Conservation (phyloP, 495 filamentous ascomycete genomes). For the Penicillium coprophilum region DNA sequence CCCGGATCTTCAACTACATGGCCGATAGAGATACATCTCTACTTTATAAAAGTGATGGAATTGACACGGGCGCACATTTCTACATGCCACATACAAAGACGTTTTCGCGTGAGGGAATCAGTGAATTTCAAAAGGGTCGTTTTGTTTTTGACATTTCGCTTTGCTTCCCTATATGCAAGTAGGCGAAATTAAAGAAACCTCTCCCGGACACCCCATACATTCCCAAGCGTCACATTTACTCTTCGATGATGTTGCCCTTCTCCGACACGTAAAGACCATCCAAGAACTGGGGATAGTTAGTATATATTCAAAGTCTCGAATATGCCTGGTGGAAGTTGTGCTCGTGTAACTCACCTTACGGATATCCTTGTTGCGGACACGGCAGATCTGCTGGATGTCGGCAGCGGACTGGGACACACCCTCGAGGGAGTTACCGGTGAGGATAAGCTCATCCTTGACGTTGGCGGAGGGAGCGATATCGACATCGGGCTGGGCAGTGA, state of each 20-base stretch:
- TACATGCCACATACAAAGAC: conserved; percentile 33
- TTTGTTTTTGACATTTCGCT: conserved; percentile 47
- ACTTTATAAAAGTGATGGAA: conserved; percentile 5
- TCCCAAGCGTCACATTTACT: conserved; percentile 48
- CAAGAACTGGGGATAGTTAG: conserved; percentile 71
- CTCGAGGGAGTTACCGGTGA: conserved; percentile 93
- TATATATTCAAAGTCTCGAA: conserved; percentile 30
- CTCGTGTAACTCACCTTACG: conserved; percentile 70
- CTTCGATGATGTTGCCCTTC: conserved; percentile 87
- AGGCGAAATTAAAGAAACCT: conserved; percentile 47
- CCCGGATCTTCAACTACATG: conserved; percentile 2
- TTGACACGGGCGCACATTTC: conserved; percentile 18
- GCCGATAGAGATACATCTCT: neutral
- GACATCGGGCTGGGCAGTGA: conserved; percentile 86
- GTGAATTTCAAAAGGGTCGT: conserved; percentile 42
- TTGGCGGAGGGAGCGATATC: conserved; percentile 83
- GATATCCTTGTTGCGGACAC: conserved; percentile 99
- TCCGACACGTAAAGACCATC: conserved; percentile 99
- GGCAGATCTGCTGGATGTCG: conserved; percentile 99
- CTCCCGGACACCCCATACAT: conserved; percentile 45
- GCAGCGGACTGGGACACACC: conserved; percentile 95
- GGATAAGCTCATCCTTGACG: conserved; percentile 94
- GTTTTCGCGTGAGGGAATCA: conserved; percentile 23
- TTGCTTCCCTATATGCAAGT: conserved; percentile 49
- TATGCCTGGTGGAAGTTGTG: neutral